Percentiles rank a stretch among this genome's conserved stretches.
Conservation (phyloP, 257 asterid genomes). For the Ocimum tenuiflorum region DNA sequence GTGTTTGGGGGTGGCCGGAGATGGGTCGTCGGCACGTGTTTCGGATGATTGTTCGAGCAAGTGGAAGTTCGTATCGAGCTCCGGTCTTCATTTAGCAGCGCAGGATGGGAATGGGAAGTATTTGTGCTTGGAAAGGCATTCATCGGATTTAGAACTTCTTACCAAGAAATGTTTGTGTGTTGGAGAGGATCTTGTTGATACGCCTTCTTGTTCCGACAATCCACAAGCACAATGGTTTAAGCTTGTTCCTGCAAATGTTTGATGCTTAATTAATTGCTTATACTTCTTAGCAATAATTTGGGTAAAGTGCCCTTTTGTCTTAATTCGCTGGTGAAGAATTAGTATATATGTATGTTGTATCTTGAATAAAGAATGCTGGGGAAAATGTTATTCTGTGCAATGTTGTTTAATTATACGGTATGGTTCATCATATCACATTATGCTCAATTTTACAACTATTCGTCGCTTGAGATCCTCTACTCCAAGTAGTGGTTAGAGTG, state of each 20-base stretch:
- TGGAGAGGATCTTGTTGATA: constrained; percentile 27
- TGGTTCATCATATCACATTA: too few species aligned
- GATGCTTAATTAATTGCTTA: too few species aligned
- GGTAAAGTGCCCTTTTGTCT: too few species aligned
- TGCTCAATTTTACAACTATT: too few species aligned
- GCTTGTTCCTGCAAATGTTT: constrained; percentile 37
- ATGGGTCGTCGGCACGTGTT: constrained; percentile 25
- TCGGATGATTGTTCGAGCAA: constrained; percentile 35
- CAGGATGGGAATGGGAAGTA: constrained; percentile 29
- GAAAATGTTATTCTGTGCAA: too few species aligned
- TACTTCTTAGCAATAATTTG: too few species aligned
- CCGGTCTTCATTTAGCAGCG: constrained; percentile 45
- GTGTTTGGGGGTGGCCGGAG: constrained; percentile 37
- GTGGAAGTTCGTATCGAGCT: constrained; percentile 43
- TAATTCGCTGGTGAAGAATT: too few species aligned
- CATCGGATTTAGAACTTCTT: constrained; percentile 18
- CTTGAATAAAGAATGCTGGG: too few species aligned
- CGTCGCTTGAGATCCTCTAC: too few species aligned
- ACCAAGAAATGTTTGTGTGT: constrained; percentile 50
- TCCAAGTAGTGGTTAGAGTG: too few species aligned
- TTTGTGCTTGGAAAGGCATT: constrained; percentile 52
- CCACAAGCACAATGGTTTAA: constrained; percentile 71
- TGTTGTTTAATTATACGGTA: too few species aligned
- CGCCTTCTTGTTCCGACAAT: constrained; percentile 34
- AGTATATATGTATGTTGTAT: too few species aligned